Evolutionary conservation across 2,329 filamentous ascomycete species (phyloP).

Genomic region (Aspergillus sojae): DNA sequence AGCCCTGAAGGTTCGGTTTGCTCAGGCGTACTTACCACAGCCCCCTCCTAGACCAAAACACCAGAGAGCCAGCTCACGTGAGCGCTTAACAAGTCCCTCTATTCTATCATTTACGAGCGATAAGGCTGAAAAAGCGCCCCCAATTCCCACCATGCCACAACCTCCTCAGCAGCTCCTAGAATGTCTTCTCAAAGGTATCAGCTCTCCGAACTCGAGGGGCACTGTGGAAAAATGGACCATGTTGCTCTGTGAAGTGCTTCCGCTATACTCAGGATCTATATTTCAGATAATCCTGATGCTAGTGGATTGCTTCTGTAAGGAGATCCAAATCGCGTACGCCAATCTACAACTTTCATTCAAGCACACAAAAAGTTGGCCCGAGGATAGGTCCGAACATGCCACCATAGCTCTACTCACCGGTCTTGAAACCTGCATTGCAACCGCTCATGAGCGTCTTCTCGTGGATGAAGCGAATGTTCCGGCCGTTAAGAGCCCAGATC

Average conservation of each 20-base stretch:
- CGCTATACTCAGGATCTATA: constrained; percentile 79
- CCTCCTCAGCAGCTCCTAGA: constrained; percentile 71
- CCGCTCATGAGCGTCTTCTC: constrained; percentile 79
- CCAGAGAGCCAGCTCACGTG: constrained; percentile 42
- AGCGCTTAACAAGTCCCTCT: constrained; percentile 44
- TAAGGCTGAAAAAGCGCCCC: constrained; percentile 41
- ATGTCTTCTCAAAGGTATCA: constrained; percentile 79
- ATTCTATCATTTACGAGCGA: constrained; percentile 51
- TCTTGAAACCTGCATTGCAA: constrained; percentile 84
- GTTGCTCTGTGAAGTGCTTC: constrained; percentile 80
- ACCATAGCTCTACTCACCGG: constrained; percentile 84
- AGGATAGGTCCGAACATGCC: constrained; percentile 60
- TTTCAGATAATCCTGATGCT: constrained; percentile 90
- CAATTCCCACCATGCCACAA: constrained; percentile 37
- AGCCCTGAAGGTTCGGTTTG: constrained; percentile 65
- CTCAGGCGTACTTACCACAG: constrained; percentile 39
- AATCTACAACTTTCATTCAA: constrained; percentile 61
- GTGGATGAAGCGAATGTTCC: constrained; percentile 72
- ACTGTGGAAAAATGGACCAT: constrained; percentile 90
- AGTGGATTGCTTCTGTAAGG: constrained; percentile 82
- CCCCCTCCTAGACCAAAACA: constrained; percentile 34
- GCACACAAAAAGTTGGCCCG: constrained; percentile 40
- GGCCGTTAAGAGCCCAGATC: constrained; percentile 75
- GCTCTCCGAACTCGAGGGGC: constrained; percentile 70
- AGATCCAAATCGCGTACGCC: constrained; percentile 73